phyloP scores from a whole-genome alignment of 805 yeast species.

The Candida montana region DNA sequence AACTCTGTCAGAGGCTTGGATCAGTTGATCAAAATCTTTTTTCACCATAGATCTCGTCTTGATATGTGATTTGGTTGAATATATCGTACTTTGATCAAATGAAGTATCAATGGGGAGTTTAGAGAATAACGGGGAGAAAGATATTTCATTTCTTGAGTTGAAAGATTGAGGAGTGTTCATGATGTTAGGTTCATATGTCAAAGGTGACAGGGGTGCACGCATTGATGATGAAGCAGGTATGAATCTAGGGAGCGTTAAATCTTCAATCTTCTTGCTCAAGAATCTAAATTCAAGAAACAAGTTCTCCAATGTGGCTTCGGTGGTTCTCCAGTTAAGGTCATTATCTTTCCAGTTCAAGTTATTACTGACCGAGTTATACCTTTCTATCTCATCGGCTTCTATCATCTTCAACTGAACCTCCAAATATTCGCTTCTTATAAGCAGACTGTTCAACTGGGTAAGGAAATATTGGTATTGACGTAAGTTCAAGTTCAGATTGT shows the following conservation, averaged over 20 bases:
- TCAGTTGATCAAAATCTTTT: not conserved
- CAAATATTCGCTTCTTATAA: constrained; percentile 26
- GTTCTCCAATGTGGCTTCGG: constrained; percentile 42
- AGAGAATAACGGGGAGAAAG: not conserved
- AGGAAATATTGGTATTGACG: constrained; percentile 26
- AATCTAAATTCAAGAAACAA: constrained; percentile 36
- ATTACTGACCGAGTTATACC: constrained; percentile 11
- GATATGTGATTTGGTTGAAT: not conserved
- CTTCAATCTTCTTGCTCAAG: constrained; percentile 21
- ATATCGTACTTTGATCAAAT: constrained; percentile 2
- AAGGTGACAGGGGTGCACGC: not conserved
- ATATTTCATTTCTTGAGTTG: not conserved
- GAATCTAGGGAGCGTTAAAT: constrained; percentile 6
- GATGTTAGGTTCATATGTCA: not conserved
- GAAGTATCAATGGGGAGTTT: not conserved
- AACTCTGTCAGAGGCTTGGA: not conserved
- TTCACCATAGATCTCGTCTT: constrained; percentile 1
- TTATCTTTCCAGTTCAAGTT: constrained; percentile 25
- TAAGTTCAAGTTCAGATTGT: constrained; percentile 16
- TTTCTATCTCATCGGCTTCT: constrained; percentile 18
- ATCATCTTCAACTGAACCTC: constrained; percentile 26
- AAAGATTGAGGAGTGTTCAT: not conserved
- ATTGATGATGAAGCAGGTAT: not conserved
- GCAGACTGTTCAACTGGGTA: constrained; percentile 24
- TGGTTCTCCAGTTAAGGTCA: constrained; percentile 39